Conservation (phyloP, 2,329 filamentous ascomycete genomes). For the Trichocomaceae sp. region DNA sequence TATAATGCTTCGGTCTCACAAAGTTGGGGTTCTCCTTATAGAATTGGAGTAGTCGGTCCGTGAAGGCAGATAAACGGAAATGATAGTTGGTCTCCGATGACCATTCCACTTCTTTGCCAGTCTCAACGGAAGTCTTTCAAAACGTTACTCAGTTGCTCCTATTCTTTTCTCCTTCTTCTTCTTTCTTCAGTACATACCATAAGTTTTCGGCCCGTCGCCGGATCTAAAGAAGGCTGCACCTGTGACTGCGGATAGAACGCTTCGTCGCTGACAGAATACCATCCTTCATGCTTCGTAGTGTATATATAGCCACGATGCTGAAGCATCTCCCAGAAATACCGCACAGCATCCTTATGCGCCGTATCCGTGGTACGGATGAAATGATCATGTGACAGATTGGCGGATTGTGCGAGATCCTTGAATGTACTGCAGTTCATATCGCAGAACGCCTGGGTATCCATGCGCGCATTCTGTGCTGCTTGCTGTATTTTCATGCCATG, state of each 20-base stretch:
- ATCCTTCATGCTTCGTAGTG: constrained; percentile 78
- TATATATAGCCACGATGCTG: constrained; percentile 73
- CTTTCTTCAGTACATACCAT: constrained; percentile 48
- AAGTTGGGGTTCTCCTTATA: constrained; percentile 72
- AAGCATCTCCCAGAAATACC: constrained; percentile 81
- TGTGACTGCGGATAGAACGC: constrained; percentile 80
- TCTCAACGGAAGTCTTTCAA: constrained; percentile 63
- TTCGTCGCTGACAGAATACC: constrained; percentile 96
- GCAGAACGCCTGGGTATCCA: constrained; percentile 74
- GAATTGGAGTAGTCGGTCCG: constrained; percentile 69
- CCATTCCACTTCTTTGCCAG: constrained; percentile 91
- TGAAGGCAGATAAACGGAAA: constrained; percentile 79
- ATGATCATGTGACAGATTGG: constrained; percentile 68
- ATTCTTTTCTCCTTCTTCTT: too few species aligned
- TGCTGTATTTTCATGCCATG: constrained; percentile 75
- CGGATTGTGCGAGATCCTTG: constrained; percentile 61
- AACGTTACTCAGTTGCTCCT: background rate
- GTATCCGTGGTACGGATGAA: constrained; percentile 89
- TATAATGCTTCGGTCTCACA: constrained; percentile 64
- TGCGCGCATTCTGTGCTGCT: background rate
- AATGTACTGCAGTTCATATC: constrained; percentile 78
- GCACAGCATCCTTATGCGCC: constrained; percentile 75
- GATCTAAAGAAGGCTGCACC: constrained; percentile 68
- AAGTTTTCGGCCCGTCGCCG: constrained; percentile 72
- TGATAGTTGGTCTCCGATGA: constrained; percentile 90